These are phyloP conservation scores for Tetrapisispora namnaoensis DNA, from an alignment of 805 yeast species.

Conservation along the genomic window DNA sequence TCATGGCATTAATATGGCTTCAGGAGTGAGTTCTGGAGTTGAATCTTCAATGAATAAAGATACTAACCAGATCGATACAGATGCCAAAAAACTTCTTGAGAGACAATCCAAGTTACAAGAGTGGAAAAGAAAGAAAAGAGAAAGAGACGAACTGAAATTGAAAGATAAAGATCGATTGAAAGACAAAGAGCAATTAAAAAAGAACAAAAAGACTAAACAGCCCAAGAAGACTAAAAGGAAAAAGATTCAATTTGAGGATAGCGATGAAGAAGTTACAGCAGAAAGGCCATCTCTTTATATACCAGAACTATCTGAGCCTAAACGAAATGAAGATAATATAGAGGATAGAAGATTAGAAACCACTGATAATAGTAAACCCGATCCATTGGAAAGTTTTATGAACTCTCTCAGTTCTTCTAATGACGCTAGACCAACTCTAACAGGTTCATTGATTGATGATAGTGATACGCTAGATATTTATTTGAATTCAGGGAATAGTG, in stretches of 20 bases:
- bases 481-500: neutral
- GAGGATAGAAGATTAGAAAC: too few species aligned
- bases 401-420: conserved; percentile 7
- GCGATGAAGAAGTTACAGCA: conserved; percentile 14
- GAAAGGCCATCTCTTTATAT: neutral
- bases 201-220: conserved; percentile 1
- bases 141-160: conserved; percentile 10
- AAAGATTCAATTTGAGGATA: conserved; percentile 9
- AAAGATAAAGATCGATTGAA: neutral
- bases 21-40: neutral
- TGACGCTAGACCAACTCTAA: conserved; percentile 2
- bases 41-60: neutral
- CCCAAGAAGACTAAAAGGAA: conserved; percentile 1
- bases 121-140: conserved; percentile 39
- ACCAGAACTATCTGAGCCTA: neutral
- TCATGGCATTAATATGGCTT: neutral
- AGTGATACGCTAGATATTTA: conserved; percentile 20
- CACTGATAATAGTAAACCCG: conserved; percentile 21
- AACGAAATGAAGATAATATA: neutral
- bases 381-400: conserved; percentile 42
- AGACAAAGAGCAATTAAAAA: neutral
- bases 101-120: conserved; percentile 38
- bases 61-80: conserved; percentile 2
- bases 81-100: conserved; percentile 10
- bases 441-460: conserved; percentile 13